phyloP scores from a whole-genome alignment of 2,329 filamentous ascomycete species.

The Calonectria naviculata region DNA sequence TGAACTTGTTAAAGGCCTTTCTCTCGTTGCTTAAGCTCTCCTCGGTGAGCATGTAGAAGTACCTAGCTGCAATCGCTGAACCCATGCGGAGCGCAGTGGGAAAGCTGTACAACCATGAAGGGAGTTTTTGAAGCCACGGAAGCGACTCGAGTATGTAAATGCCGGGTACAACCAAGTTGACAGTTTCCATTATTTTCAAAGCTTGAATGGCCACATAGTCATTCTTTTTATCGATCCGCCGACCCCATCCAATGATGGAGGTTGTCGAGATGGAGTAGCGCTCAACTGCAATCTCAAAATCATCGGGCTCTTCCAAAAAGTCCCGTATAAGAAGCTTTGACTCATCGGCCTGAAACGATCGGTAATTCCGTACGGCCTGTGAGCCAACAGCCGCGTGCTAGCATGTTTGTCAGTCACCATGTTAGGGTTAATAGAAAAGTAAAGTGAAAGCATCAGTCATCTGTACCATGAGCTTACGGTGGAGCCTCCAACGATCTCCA shows the following conservation, averaged over 20 bases:
- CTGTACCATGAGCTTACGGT: neutral
- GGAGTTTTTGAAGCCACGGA: neutral
- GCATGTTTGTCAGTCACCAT: neutral
- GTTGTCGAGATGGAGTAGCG: constrained; percentile 2
- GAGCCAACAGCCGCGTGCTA: neutral
- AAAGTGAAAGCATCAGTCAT: neutral
- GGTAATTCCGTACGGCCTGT: neutral
- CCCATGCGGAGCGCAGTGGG: neutral
- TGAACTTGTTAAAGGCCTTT: neutral
- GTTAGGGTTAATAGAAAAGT: neutral
- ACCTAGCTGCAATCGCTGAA: neutral
- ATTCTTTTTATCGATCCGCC: constrained; percentile 1
- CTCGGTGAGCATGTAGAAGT: neutral
- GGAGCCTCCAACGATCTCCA: neutral
- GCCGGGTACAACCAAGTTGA: neutral
- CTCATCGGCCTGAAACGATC: neutral
- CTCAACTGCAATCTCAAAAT: neutral
- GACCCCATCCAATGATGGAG: constrained; percentile 2
- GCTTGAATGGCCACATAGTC: neutral
- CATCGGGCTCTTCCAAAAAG: neutral
- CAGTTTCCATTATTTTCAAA: neutral
- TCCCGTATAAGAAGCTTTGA: neutral
- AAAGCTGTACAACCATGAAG: neutral
- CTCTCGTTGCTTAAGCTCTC: neutral
- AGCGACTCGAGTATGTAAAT: neutral